Evolutionary conservation across 441 rosid species (phyloP), one percentile per base, ranked within the genome.

Genomic region (Erodium moschatum): DNA sequence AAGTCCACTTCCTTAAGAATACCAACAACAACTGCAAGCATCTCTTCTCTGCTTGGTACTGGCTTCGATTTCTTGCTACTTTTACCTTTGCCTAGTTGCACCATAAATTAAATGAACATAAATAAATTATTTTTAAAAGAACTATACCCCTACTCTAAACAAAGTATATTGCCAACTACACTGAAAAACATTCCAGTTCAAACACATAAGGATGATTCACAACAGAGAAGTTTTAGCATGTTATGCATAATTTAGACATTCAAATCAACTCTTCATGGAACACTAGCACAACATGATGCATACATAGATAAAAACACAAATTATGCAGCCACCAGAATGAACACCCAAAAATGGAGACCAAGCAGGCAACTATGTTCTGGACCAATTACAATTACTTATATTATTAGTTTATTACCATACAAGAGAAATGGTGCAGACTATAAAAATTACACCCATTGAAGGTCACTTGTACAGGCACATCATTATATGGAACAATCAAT

Each of bases 1-100:
- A 94, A 94, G 84, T 94, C 97, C 70, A 89, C 98, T 84, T 89
- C 84, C 79, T 89, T 91, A 74, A 91, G 84, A 82, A 88, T 87
- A 70, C 81, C 83, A 19, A 85, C 87, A 6, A 89, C 96, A 72
- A 89, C 92, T 66, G 78, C 86, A 82, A 86, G 97, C 92, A 91
- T 87, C 83, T 94, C 92, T 74, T 83, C 86, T 81, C 86, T 88
- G 74, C 80, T 87, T 62, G 98, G 98, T 66, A 82, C 92, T 11
- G 78, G 70, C 83, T 87, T 86, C 18, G 85, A 77, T 5, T 33
- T 33, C 82, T 83, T 91, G 69, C 78, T 67, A 71, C 78, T 71
- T 83, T 86, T 91, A 24, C 83, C 87, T 84, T 88, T 84, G 58
- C 85, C 86, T 87, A 74, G 24, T 33, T 69, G 16, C 71, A 74